A percentile compares a stretch with the other conserved stretches of the same genome.
Evolutionary conservation across 345 rosid species (phyloP).

Genomic region (Trapa incisa): DNA sequence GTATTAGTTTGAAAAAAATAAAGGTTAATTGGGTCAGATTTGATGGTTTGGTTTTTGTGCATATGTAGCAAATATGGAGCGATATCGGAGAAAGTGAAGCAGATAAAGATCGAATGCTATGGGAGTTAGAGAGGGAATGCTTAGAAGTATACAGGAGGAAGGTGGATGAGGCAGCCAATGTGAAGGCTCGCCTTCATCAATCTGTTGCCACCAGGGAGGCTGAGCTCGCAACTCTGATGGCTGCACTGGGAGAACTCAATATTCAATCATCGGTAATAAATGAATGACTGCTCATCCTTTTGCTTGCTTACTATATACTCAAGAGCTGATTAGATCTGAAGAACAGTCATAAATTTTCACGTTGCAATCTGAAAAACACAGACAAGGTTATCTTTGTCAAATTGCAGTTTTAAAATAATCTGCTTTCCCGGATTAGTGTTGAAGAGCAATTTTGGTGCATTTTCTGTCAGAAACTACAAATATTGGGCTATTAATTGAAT

Average conservation of each 20-base stretch:
- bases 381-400: neutral
- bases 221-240: constrained; percentile 83
- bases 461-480: neutral
- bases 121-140: constrained; percentile 87
- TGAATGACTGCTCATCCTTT: neutral
- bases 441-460: neutral
- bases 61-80: constrained; percentile 79
- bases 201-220: constrained; percentile 90
- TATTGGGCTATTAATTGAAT: neutral
- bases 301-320: neutral
- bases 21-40: neutral
- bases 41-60: constrained; percentile 2
- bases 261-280: constrained; percentile 47
- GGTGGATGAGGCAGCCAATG: constrained; percentile 85
- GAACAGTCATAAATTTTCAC: neutral
- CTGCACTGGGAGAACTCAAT: constrained; percentile 73
- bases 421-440: neutral
- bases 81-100: constrained; percentile 86
- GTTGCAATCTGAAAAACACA: neutral
- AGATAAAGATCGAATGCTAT: constrained; percentile 72
- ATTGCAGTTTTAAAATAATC: neutral
- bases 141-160: constrained; percentile 77
- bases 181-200: constrained; percentile 83
- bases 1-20: neutral
- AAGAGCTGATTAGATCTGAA: neutral